phyloP scores from a whole-genome alignment of 805 yeast species.

The Nakazawaea siamensis region DNA sequence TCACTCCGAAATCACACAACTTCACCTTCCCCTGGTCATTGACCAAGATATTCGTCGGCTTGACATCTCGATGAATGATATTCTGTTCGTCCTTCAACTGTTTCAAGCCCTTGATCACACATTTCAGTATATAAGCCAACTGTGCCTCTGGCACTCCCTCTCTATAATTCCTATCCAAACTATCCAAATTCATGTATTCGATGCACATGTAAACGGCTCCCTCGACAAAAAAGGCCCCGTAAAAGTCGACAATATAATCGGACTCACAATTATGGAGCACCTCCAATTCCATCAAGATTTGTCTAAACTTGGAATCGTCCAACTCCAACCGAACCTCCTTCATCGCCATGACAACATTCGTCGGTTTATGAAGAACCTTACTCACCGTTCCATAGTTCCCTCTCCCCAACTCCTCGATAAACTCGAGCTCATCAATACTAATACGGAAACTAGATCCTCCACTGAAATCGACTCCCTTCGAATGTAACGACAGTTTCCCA shows the following conservation, averaged over 20 bases:
- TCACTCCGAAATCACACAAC: constrained; percentile 92
- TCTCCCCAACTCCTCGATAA: constrained; percentile 82
- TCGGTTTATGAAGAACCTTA: constrained; percentile 88
- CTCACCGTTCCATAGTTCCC: constrained; percentile 97
- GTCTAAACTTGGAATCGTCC: constrained; percentile 90
- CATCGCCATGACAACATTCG: constrained; percentile 92
- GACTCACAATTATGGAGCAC: constrained; percentile 86
- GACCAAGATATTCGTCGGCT: constrained; percentile 89
- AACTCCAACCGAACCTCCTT: constrained; percentile 90
- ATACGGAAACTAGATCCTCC: constrained; percentile 84
- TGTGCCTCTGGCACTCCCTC: constrained; percentile 70
- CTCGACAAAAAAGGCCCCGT: constrained; percentile 95
- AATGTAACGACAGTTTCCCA: constrained; percentile 87
- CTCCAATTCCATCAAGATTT: constrained; percentile 93
- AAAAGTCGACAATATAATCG: constrained; percentile 89
- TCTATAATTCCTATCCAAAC: constrained; percentile 78
- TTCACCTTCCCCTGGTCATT: constrained; percentile 76
- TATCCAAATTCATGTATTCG: constrained; percentile 97
- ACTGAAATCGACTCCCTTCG: constrained; percentile 86
- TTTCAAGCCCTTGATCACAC: constrained; percentile 74
- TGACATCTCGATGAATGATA: constrained; percentile 93
- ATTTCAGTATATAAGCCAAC: constrained; percentile 70
- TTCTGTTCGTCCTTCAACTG: constrained; percentile 84
- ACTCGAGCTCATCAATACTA: constrained; percentile 74
- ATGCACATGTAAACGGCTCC: constrained; percentile 98